phyloP scores from a whole-genome alignment of 2,329 filamentous ascomycete genomes.

The Clathrospora elynae region DNA sequence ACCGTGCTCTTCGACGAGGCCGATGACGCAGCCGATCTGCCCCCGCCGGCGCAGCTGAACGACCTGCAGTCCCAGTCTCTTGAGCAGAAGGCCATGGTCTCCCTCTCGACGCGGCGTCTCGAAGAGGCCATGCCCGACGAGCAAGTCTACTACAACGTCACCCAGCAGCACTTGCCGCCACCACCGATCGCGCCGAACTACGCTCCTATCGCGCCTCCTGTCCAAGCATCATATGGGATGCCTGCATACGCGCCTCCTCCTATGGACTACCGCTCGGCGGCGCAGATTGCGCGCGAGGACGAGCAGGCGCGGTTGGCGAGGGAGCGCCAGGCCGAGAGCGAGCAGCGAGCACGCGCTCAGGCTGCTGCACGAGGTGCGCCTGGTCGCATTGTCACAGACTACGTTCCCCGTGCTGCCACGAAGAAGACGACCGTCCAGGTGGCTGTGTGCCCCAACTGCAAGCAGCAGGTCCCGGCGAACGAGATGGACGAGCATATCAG shows the following conservation, averaged over 20 bases:
- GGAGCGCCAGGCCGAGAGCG: constrained; percentile 54
- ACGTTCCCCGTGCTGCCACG: constrained; percentile 81
- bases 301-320: constrained; percentile 46
- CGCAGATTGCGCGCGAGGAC: constrained; percentile 45
- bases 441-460: constrained; percentile 89
- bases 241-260: constrained; percentile 33
- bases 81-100: constrained; percentile 91
- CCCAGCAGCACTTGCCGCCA: constrained; percentile 37
- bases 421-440: constrained; percentile 68
- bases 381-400: constrained; percentile 86
- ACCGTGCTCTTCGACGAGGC: constrained; percentile 89
- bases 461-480: constrained; percentile 82
- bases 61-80: constrained; percentile 93
- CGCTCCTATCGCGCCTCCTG: constrained; percentile 36
- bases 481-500: constrained; percentile 93
- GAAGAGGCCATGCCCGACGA: constrained; percentile 94
- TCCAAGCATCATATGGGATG: constrained; percentile 34
- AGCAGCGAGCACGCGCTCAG: constrained; percentile 75
- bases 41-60: constrained; percentile 84
- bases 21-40: constrained; percentile 84
- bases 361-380: constrained; percentile 73
- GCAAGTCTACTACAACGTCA: constrained; percentile 50
- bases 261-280: constrained; percentile 39
- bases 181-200: constrained; percentile 37
- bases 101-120: constrained; percentile 81